Evolutionary conservation across 345 rosid genomes (phyloP), one percentile per base, ranked within the genome.

Genomic region (Arabis hirsuta): DNA sequence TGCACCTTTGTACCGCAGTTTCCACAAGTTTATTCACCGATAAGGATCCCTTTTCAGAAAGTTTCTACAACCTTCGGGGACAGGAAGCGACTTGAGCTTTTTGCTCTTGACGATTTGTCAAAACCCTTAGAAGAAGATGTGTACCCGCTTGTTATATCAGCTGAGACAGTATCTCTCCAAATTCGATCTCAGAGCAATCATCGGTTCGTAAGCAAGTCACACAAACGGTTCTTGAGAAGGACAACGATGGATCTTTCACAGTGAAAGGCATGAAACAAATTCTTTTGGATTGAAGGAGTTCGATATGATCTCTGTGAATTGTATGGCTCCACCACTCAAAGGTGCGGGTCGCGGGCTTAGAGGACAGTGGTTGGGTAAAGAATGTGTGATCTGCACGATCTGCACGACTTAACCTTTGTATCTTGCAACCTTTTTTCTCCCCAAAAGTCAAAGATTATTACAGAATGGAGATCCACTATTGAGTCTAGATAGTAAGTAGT

Each of bases 301-400:
- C 82, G 91, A 38, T 92, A 92, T 78, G 98, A 92, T 63, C 82
- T 92, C 2, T 89, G 84, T 12, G 96, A 92, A 76, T 67, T 92
- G 55, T 92, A 83, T 71, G 96, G 98, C 80, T 82, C 88, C 9
- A 74, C 78, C 12, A 62, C 48, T 55, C 66, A n/a, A 76, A 56
- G 62, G 67, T 31, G 65, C 82, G n/a, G n/a, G 77, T 80, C 11
- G 87, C 85, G 70, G 84, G 81, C 52, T 85, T 86, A 69, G 81
- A 82, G 45, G 94, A 89, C 32, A 79, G 74, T 81, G 92, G 84
- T 70, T 74, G n/a, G 94, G 96, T 74, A 88, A 89, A 78, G 96
- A 92, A 43, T 92, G 98, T 55, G 98, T 89, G 53, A 88, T 92
- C 72, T 92, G 98, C 87, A 84, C 89, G 98, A 86, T n/a, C n/a